Evolutionary conservation across 768 basidiomycete genomes (phyloP).

Genomic region (Suillus ampliporus): DNA sequence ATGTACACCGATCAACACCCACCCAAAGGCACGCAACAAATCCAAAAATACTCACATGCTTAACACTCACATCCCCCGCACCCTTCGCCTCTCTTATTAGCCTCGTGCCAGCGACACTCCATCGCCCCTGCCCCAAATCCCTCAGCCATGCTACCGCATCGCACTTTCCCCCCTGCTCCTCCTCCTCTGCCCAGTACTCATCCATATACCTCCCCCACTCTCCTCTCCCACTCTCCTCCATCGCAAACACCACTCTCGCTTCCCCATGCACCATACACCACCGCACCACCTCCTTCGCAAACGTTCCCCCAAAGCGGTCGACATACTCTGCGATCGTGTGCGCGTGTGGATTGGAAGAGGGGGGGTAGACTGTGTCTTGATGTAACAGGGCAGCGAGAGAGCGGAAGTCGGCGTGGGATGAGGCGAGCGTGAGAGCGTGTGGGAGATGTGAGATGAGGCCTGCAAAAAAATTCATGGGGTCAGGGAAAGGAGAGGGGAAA

Average conservation of each 20-base stretch:
- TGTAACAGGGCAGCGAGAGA: constrained; percentile 87
- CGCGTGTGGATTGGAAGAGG: constrained; percentile 66
- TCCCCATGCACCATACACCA: constrained; percentile 95
- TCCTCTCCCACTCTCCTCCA: constrained; percentile 49
- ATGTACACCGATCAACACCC: constrained; percentile 13
- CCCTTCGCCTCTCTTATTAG: constrained; percentile 65
- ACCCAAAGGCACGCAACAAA: not conserved
- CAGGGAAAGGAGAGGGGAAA: constrained; percentile 9
- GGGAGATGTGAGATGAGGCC: constrained; percentile 69
- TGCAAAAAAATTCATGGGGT: constrained; percentile 32
- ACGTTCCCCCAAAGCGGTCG: constrained; percentile 78
- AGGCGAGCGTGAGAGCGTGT: constrained; percentile 83
- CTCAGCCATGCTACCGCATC: constrained; percentile 86
- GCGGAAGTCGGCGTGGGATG: constrained; percentile 84
- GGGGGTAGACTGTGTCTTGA: constrained; percentile 64
- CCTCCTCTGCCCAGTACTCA: constrained; percentile 59
- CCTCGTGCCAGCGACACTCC: constrained; percentile 65
- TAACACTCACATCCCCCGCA: constrained; percentile 65
- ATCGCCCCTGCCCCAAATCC: constrained; percentile 73
- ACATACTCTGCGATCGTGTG: constrained; percentile 73
- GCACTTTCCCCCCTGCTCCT: constrained; percentile 50
- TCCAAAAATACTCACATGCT: constrained; percentile 64
- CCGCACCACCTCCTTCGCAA: constrained; percentile 87
- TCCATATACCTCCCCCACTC: constrained; percentile 68
- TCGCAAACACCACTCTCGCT: constrained; percentile 79